A percentile compares a stretch with the other conserved stretches of the same genome.
Conservation (phyloP, 2,329 filamentous ascomycete genomes). For the Monosporascus sp. region DNA sequence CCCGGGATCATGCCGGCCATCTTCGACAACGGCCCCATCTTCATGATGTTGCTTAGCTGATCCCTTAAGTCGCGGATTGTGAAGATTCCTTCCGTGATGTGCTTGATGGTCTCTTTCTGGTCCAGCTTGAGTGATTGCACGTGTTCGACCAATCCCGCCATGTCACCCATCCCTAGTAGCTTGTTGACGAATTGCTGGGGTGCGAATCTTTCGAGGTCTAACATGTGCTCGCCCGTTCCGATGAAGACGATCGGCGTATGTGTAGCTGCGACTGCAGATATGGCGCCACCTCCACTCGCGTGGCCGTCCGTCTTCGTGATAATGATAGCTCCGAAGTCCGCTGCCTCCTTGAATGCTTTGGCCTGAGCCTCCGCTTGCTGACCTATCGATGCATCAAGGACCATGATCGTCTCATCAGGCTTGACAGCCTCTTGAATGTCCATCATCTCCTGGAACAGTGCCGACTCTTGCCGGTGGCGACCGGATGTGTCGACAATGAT, state of each 20-base stretch:
- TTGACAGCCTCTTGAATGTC: slow-evolving; percentile 89
- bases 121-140: slow-evolving; percentile 93
- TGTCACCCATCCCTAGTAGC: slow-evolving; percentile 93
- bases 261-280: slow-evolving; percentile 93
- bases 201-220: slow-evolving; percentile 88
- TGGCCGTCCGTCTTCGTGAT: slow-evolving; percentile 98
- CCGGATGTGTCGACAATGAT: slow-evolving; percentile 98
- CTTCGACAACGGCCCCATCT: slow-evolving; percentile 96
- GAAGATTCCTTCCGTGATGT: slow-evolving; percentile 95
- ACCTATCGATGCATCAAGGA: slow-evolving; percentile 92
- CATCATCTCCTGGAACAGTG: slow-evolving; percentile 94
- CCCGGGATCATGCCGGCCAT: slow-evolving; percentile 99
- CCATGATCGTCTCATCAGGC: slow-evolving; percentile 97
- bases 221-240: slow-evolving; percentile 94
- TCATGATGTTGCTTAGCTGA: slow-evolving; percentile 97
- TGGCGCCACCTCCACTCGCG: slow-evolving; percentile 91
- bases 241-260: slow-evolving; percentile 97
- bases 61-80: slow-evolving; percentile 91
- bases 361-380: slow-evolving; percentile 93
- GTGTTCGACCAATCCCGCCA: slow-evolving; percentile 90
- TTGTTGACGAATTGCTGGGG: slow-evolving; percentile 93
- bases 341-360: slow-evolving; percentile 93
- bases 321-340: slow-evolving; percentile 96
- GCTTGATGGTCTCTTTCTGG: slow-evolving; percentile 98
- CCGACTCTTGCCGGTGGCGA: slow-evolving; percentile 88